Base-by-base conservation (phyloP, 306 rosid genomes). In the Prunus salicina region DNA sequence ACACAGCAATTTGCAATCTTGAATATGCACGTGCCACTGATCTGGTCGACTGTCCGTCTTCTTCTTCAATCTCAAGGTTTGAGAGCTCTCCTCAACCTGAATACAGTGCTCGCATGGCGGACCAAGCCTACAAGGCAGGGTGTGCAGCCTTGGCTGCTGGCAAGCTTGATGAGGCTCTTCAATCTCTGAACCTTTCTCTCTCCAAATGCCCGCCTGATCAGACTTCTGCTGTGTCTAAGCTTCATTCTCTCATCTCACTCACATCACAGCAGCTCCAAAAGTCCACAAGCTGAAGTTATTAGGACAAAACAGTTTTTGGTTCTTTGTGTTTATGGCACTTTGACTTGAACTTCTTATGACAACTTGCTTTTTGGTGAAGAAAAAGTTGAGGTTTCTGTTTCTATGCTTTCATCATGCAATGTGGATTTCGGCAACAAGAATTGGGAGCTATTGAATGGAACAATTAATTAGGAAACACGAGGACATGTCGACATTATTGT, bases 91-190 rank as follows among this genome's bases (percentile, higher is more conserved):
- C 10, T n/a, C 58, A 47, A 27, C 72, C 76, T 15, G 80, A 72
- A 25, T 84, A 87, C 73, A 96, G 88, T 82, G 93, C 81, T 0
- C 87, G 87, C 14, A 60, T 81, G 75, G 97, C 97, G 2, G 98
- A 94, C 43, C 93, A 88, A 62, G 93, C 97, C 5, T 94, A 89
- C 65, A 92, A 84, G 75, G 91, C 90, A 14, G 96, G 98, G 3
- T 94, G 98, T 77, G 89, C 89, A 8, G 94, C 96, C 52, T 83
- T 92, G 81, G 89, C 96, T 30, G 86, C 85, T 1, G 98, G 96
- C 12, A 88, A 92, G 64, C 84, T 89, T 5, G 93, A 90, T 0
- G 96, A 90, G 71, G 97, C 97, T 72, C 87, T 89, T 61, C 78
- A 74, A 16, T 90, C 85, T 13, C 79, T 90, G 77, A 92, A 87